These are phyloP conservation scores for Suillus weaverae DNA, from an alignment of 768 basidiomycete species.

Conservation along the genomic window DNA sequence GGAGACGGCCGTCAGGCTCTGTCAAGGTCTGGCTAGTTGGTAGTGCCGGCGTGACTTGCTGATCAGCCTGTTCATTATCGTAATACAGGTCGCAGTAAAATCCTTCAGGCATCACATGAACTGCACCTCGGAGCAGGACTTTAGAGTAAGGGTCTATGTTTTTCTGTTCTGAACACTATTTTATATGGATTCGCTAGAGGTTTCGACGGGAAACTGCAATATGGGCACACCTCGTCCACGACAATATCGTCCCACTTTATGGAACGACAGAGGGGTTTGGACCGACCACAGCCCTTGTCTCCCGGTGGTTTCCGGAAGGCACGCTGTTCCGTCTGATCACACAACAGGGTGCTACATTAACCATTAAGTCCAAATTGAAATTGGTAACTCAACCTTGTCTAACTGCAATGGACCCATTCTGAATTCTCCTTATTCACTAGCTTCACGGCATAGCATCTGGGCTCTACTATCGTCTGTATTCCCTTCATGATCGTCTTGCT, in stretches of 20 bases:
- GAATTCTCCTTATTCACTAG: background rate
- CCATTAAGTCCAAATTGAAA: conserved; percentile 10
- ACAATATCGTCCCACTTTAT: conserved; percentile 19
- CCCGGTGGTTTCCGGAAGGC: conserved; percentile 11
- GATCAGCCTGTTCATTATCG: too few species aligned
- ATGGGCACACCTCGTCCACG: conserved; percentile 18
- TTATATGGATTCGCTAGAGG: conserved; percentile 3
- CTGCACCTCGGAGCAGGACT: background rate
- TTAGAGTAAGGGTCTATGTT: background rate
- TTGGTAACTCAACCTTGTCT: conserved; percentile 11
- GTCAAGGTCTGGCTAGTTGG: background rate
- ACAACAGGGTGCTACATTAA: conserved; percentile 8
- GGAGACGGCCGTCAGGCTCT: background rate
- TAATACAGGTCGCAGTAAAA: conserved; percentile 2
- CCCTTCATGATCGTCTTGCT: background rate
- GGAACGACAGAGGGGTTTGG: conserved; percentile 17
- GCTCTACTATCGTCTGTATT: background rate
- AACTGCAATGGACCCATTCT: too few species aligned
- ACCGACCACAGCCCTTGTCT: conserved; percentile 20
- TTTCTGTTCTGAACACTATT: too few species aligned
- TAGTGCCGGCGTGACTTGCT: too few species aligned
- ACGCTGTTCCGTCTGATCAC: conserved; percentile 8
- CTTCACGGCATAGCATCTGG: conserved; percentile 5
- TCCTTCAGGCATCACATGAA: background rate
- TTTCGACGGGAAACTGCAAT: conserved; percentile 18